phyloP scores from a whole-genome alignment of 2,329 filamentous ascomycete species.

The Rutstroemia sp. region DNA sequence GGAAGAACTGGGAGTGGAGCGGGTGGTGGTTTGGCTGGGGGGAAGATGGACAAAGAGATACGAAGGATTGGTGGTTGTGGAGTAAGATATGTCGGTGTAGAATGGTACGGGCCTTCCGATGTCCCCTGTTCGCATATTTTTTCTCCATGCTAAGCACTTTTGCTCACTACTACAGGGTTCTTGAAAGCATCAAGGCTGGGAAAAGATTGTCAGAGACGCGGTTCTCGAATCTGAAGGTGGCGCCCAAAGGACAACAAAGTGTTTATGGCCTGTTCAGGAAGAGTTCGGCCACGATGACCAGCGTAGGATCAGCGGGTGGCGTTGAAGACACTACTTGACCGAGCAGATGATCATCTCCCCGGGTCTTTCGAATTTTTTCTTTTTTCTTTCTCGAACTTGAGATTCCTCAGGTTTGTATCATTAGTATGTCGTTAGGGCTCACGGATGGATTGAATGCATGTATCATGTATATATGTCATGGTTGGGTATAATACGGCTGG shows the following conservation, averaged over 20 bases:
- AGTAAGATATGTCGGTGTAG: conserved; percentile 71
- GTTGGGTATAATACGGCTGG: conserved; percentile 12
- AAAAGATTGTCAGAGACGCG: conserved; percentile 67
- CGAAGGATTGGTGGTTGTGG: conserved; percentile 55
- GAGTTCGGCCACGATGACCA: conserved; percentile 13
- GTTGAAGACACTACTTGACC: conserved; percentile 1
- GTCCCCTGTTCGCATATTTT: conserved; percentile 2
- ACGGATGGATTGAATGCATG: conserved; percentile 3
- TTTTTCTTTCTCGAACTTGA: not conserved
- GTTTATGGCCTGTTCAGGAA: conserved; percentile 46
- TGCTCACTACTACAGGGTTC: conserved; percentile 45
- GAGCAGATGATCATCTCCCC: conserved; percentile 1
- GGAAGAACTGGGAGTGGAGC: conserved; percentile 39
- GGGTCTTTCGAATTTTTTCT: not conserved
- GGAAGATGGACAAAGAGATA: conserved; percentile 79
- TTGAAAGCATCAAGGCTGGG: conserved; percentile 75
- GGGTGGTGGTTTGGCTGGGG: conserved; percentile 68
- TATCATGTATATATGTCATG: conserved; percentile 10
- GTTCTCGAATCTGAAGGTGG: conserved; percentile 59
- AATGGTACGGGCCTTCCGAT: conserved; percentile 52
- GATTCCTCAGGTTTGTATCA: not conserved
- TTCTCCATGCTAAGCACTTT: not conserved
- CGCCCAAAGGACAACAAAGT: conserved; percentile 54
- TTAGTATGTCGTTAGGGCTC: conserved; percentile 4
- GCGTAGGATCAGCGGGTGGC: conserved; percentile 2